A percentile compares a stretch with the other conserved stretches of the same genome.
These are phyloP conservation scores for Solidago caesia DNA, from an alignment of 129 eudicot genomes.

Conservation along the genomic window DNA sequence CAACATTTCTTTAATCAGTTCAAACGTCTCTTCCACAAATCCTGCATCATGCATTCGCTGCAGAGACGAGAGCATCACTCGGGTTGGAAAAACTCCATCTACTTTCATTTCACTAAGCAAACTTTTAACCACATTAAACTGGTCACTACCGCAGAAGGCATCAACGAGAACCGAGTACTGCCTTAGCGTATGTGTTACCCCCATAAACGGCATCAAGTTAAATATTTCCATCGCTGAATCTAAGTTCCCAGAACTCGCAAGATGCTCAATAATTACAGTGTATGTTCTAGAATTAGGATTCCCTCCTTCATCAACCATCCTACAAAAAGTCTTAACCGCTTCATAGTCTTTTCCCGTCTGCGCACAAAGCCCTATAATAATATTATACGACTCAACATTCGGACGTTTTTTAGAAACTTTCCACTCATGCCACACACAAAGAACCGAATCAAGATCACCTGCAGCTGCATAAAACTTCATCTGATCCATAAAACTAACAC, in stretches of 20 bases:
- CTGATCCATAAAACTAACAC: constrained; percentile 63
- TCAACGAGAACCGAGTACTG: constrained; percentile 61
- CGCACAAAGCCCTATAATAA: constrained; percentile 62
- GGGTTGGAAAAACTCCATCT: constrained; percentile 63
- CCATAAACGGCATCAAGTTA: constrained; percentile 48
- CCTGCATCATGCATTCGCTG: constrained; percentile 69
- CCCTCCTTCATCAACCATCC: constrained; percentile 65
- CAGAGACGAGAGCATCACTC: constrained; percentile 53
- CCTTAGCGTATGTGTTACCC: constrained; percentile 59
- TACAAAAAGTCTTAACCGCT: constrained; percentile 58
- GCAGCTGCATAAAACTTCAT: constrained; percentile 74
- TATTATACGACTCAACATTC: constrained; percentile 66
- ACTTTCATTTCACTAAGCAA: constrained; percentile 63
- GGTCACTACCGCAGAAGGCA: constrained; percentile 45
- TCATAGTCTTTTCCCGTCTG: constrained; percentile 60
- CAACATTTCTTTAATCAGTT: constrained; percentile 49
- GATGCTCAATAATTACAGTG: constrained; percentile 75
- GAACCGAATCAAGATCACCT: constrained; percentile 62
- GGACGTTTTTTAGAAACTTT: constrained; percentile 47
- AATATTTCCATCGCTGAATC: constrained; percentile 56
- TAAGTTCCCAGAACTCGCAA: constrained; percentile 50
- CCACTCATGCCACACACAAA: constrained; percentile 70
- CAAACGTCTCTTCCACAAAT: constrained; percentile 53
- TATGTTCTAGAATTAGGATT: constrained; percentile 82
- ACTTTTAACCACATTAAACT: constrained; percentile 49